Evolutionary conservation across 345 rosid species (phyloP).

Genomic region (Streptanthus diversifolius): DNA sequence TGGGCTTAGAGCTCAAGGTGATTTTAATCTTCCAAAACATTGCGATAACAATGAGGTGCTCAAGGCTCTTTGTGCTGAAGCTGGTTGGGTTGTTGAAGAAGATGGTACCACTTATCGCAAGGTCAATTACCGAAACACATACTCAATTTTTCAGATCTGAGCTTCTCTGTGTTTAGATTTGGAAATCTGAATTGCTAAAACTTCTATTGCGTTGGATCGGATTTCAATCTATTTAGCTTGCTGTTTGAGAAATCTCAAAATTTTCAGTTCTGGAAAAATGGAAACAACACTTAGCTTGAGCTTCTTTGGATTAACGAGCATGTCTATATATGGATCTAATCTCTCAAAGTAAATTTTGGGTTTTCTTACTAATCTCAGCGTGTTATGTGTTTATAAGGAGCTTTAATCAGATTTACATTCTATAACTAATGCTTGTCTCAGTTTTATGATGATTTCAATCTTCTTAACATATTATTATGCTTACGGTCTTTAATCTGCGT

Average conservation of each 20-base stretch:
- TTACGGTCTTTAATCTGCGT: not conserved
- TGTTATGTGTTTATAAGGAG: not conserved
- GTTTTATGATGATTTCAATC: too few relatives aligned
- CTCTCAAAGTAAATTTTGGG: not conserved
- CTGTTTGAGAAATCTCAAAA: not conserved
- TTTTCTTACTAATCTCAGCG: not conserved
- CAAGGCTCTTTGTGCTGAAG: constrained; percentile 83
- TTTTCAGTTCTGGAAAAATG: not conserved
- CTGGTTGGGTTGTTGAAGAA: constrained; percentile 97
- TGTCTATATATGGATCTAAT: constrained; percentile 16
- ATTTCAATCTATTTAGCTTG: not conserved
- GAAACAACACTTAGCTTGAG: not conserved
- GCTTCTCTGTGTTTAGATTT: not conserved
- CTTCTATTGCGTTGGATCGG: not conserved
- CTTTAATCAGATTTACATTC: not conserved
- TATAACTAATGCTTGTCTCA: not conserved
- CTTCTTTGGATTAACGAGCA: not conserved
- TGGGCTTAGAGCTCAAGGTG: constrained; percentile 88
- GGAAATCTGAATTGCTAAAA: not conserved
- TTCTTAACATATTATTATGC: constrained; percentile 3
- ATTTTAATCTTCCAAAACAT: constrained; percentile 82
- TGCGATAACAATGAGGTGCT: constrained; percentile 93
- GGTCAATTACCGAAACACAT: constrained; percentile 34
- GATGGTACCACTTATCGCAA: constrained; percentile 96
- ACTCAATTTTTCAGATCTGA: constrained; percentile 11